Percentiles rank a stretch among this genome's conserved stretches.
Evolutionary conservation across 768 basidiomycete species (phyloP).

Genomic region (Auricularia sp.): DNA sequence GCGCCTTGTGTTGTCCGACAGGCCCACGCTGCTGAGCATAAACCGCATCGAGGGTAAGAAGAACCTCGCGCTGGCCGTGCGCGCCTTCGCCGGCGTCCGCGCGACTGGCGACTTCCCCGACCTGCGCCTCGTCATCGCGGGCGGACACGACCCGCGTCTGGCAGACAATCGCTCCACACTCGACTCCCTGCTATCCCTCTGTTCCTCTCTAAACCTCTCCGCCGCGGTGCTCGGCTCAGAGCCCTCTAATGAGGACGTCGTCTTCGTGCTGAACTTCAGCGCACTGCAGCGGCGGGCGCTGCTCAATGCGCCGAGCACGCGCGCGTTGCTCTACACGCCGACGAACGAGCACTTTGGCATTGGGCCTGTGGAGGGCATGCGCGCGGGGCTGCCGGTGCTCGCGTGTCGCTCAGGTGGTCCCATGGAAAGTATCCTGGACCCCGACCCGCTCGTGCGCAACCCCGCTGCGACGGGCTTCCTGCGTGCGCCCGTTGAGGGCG

Average conservation of each 20-base stretch:
- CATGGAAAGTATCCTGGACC: constrained; percentile 68
- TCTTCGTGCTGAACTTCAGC: constrained; percentile 80
- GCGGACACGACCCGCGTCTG: constrained; percentile 84
- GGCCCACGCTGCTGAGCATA: constrained; percentile 73
- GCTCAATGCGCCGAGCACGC: constrained; percentile 53
- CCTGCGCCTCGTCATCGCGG: constrained; percentile 71
- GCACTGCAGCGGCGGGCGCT: constrained; percentile 75
- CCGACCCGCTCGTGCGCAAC: constrained; percentile 17
- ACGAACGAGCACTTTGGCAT: constrained; percentile 96
- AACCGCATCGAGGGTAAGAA: constrained; percentile 98
- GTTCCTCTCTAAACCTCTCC: not conserved
- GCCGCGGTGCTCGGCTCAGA: not conserved
- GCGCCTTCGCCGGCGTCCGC: constrained; percentile 44
- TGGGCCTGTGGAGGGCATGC: constrained; percentile 91
- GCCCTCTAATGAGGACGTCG: constrained; percentile 21
- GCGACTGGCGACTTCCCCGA: constrained; percentile 18
- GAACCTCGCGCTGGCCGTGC: constrained; percentile 72
- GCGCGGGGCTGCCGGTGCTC: constrained; percentile 80
- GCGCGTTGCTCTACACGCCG: constrained; percentile 85
- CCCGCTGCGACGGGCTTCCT: constrained; percentile 70
- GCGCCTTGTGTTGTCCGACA: constrained; percentile 16
- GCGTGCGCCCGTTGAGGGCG: constrained; percentile 43
- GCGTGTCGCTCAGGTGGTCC: constrained; percentile 86
- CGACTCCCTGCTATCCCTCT: constrained; percentile 29
- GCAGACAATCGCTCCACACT: constrained; percentile 74